Evolutionary conservation across 306 rosid species (phyloP).

Genomic region (Comarum palustre): DNA sequence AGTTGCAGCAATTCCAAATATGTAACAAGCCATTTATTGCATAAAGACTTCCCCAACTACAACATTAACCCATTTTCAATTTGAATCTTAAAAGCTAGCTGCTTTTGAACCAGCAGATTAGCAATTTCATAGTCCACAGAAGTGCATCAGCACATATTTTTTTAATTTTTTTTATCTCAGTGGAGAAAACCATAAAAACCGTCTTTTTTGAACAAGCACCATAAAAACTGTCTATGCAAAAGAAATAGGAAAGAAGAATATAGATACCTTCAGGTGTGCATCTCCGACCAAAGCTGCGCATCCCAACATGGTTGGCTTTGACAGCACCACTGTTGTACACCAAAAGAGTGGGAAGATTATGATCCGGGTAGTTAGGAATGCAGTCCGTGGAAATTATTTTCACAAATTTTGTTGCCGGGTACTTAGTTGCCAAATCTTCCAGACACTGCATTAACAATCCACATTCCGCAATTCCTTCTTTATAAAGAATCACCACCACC

Average conservation of each 20-base stretch:
- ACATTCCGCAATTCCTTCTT: constrained; percentile 86
- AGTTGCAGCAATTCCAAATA: neutral
- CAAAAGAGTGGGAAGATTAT: constrained; percentile 78
- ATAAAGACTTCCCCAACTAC: neutral
- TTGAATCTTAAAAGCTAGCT: neutral
- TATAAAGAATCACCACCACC: constrained; percentile 94
- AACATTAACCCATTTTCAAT: neutral
- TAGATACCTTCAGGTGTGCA: constrained; percentile 91
- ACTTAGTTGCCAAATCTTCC: constrained; percentile 73
- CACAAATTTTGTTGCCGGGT: constrained; percentile 91
- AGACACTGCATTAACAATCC: constrained; percentile 77
- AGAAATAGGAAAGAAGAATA: neutral
- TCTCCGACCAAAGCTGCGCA: constrained; percentile 73
- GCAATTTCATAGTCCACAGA: neutral
- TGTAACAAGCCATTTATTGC: neutral
- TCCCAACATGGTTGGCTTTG: constrained; percentile 82
- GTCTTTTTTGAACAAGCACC: no score
- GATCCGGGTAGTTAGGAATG: constrained; percentile 88
- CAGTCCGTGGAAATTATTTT: constrained; percentile 93
- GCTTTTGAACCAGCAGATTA: neutral
- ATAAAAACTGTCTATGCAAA: no score
- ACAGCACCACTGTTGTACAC: constrained; percentile 92
- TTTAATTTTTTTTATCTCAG: no score
- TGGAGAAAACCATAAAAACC: no score
- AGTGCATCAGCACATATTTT: neutral